Base-by-base conservation (phyloP, 352 stramenopile genomes). In the Pythium phragmitis region DNA sequence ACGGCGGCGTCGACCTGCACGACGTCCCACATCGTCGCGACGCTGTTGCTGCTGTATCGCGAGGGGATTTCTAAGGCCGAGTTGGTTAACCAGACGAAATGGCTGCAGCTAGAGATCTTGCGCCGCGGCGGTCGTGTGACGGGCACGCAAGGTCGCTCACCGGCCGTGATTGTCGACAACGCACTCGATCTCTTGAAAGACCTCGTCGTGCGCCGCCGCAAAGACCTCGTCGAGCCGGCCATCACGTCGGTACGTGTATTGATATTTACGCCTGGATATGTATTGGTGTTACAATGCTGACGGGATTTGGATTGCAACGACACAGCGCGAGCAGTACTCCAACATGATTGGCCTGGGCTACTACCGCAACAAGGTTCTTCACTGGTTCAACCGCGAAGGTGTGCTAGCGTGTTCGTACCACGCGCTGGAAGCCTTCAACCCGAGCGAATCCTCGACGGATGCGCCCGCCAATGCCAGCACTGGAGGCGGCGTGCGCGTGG, bases 261-360 rank as follows among this genome's bases (percentile, higher is more conserved):
- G 21, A 26, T 58, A 11, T 11, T 19, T 46, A 19, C 39, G 2
- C 39, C 6, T 17, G 17, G 39, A n/a, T 7, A 7, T 46, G 46
- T n/a, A 2, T 12, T 36, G 21, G 21, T 36, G 19, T 3, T 30
- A 5, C 26, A 30, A 52, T 13, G 23, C 23, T 52, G 46, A 36
- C 23, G 19, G 19, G 26, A 30, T 9, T n/a, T 36, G 21, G 46
- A 17, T 58, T 34, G 13, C 49, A 21, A 33, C 26, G 26, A 30
- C 26, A 30, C 51, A 91, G 82, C 77, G 82, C 8, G 86, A 93
- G 47, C 77, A 91, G 70, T 92, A 92, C 64, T 71, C 72, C 14
- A 95, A 95, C 70, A 91, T 93, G 80, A 92, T 95, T 62, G 84
- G 84, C 4, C 72, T 95, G 2, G 86, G 86, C 12, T 92, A 92